Conservation (phyloP, 2,329 filamentous ascomycete genomes). For the Rachicladosporium sp. region DNA sequence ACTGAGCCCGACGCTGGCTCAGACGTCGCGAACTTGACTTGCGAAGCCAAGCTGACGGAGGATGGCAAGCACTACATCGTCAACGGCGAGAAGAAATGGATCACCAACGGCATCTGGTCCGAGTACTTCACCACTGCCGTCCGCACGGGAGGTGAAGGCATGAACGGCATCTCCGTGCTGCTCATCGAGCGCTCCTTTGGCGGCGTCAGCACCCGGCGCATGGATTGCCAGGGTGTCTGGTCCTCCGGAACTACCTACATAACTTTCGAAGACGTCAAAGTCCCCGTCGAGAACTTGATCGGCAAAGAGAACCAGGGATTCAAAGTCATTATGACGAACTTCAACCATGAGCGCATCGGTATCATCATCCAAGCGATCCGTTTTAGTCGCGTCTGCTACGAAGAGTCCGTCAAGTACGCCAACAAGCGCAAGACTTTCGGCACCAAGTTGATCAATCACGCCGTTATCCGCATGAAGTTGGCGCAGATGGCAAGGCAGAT, state of each 20-base stretch:
- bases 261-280: constrained; percentile 97
- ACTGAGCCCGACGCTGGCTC: constrained; percentile 93
- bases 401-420: constrained; percentile 91
- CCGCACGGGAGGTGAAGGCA: constrained; percentile 73
- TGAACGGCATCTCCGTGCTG: constrained; percentile 83
- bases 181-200: constrained; percentile 78
- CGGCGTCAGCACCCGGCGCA: constrained; percentile 82
- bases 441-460: constrained; percentile 91
- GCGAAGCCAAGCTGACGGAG: constrained; percentile 85
- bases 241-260: constrained; percentile 91
- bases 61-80: constrained; percentile 99
- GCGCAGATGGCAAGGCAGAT: constrained; percentile 98
- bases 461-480: constrained; percentile 93
- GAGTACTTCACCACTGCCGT: constrained; percentile 98
- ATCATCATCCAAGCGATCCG: constrained; percentile 96
- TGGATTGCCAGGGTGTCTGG: constrained; percentile 99
- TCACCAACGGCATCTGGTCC: constrained; percentile 77
- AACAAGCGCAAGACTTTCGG: constrained; percentile 96
- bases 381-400: constrained; percentile 93
- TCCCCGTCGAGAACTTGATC: constrained; percentile 95
- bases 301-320: constrained; percentile 98
- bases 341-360: constrained; percentile 97
- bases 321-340: constrained; percentile 99
- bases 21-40: constrained; percentile 89
- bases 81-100: constrained; percentile 99